Base-by-base conservation (phyloP, 768 basidiomycete genomes). In the Pleurotus tuoliensis region DNA sequence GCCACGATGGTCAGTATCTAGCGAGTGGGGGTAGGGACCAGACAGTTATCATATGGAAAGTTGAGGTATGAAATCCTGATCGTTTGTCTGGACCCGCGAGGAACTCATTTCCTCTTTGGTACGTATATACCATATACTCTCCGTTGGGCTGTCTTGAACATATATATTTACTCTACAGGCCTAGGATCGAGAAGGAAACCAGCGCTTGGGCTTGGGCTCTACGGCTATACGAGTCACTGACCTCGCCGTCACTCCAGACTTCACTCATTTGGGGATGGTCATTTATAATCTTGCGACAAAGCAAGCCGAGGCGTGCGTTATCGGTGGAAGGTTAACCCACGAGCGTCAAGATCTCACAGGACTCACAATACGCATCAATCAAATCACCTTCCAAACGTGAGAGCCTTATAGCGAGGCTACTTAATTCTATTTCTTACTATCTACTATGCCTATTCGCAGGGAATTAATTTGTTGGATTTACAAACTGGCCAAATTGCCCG, bases 21-120 rank as follows among this genome's bases (percentile, higher is more conserved):
- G 97, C 95, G 25, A 94, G 87, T 61, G 90, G 89, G 38, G 88
- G 94, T 56, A 91, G 83, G 69, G 96, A 98, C 71, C 84, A 82
- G 73, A 79, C 81, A 4, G 93, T 90, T 5, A 90, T 97, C 56
- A 88, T 98, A 49, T 98, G 95, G 95, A 79, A 79, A 46, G 78
- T 93, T 55, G 83, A 82, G 73, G 95, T 92, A 71, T 65, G 88
- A 73, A 55, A 50, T 55, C 47, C 11, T 49, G 58, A 56, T 27
- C 43, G 39, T 20, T 43, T 11, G 39, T 20, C 16, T 11, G 8
- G 40, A 41, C 56, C 58, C 38, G 27, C 13, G 34, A 41, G 58
- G 58, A 52, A 27, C 37, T 52, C 25, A 52, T 45, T 38, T n/a
- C n/a, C n/a, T n/a, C n/a, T n/a, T n/a, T n/a, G n/a, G n/a, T n/a